A percentile compares a stretch with the other conserved stretches of the same genome.
Evolutionary conservation across 768 basidiomycete species (phyloP).

Genomic region (Agrocybe chaxingu): DNA sequence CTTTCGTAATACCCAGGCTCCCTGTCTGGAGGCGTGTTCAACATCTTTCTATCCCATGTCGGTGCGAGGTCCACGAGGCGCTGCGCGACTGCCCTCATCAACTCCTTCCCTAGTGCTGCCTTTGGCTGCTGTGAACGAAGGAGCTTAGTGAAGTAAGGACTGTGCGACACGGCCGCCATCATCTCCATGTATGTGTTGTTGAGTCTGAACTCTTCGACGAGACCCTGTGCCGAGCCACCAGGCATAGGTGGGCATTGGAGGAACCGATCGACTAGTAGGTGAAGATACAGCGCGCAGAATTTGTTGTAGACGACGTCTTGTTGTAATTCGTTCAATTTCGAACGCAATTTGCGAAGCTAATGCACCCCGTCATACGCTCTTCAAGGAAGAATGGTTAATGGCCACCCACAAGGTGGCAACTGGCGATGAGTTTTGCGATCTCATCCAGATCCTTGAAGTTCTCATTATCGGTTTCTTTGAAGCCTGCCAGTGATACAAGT

Average conservation of each 20-base stretch:
- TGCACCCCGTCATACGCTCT: no score
- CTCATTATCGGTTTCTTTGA: no score
- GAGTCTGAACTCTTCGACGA: constrained; percentile 15
- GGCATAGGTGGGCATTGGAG: constrained; percentile 15
- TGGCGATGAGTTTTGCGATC: constrained; percentile 10
- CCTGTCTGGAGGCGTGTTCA: constrained; percentile 10
- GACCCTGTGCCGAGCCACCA: constrained; percentile 4
- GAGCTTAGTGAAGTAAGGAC: constrained; percentile 25
- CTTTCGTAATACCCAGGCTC: constrained; percentile 19
- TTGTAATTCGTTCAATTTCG: constrained; percentile 6
- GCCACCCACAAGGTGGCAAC: constrained; percentile 11
- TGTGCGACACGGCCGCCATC: constrained; percentile 18
- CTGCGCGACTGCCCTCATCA: constrained; percentile 18
- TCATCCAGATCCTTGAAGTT: constrained; percentile 8
- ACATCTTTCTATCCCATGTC: constrained; percentile 18
- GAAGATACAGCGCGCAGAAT: constrained; percentile 23
- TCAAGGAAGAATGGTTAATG: background rate
- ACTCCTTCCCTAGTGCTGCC: constrained; percentile 18
- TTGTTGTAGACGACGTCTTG: constrained; percentile 23
- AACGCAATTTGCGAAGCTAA: constrained; percentile 15
- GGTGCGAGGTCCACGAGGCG: constrained; percentile 19
- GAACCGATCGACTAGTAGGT: constrained; percentile 19
- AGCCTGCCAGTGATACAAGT: no score
- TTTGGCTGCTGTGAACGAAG: constrained; percentile 15
- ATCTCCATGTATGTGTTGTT: constrained; percentile 23